Evolutionary conservation across 306 rosid genomes (phyloP), one percentile per base, ranked within the genome.

Genomic region (Prunus padus): DNA sequence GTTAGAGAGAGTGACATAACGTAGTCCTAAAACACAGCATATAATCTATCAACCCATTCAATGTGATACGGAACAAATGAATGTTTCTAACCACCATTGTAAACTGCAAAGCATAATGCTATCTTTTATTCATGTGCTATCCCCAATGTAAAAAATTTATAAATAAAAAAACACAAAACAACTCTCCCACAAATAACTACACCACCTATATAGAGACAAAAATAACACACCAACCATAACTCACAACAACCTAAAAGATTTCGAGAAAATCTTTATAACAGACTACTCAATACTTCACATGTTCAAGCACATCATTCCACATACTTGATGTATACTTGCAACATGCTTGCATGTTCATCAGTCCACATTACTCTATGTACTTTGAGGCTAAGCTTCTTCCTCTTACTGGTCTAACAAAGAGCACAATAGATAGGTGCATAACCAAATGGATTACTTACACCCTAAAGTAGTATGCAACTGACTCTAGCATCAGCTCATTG

Each of bases 11-110:
- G 82, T 68, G 71, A 28, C 50, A 47, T 26, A 12, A 19, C 2
- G 22, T 50, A 62, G 47, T 71, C 81, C 51, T 50, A 73, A 26
- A 33, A 56, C 14, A 69, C 47, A 65, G 23, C 22, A 23, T 49
- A 69, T 46, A 55, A 52, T 71, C 30, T 55, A 23, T 56, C 22
- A 62, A 11, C 50, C 45, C 11, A 49, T 31, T 70, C 73, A 51
- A n/a, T 19, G 28, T 69, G 62, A 55, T 30, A 56, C 16, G 61
- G 30, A 73, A 31, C 26, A 55, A 47, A 65, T 4, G 12, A n/a
- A 22, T 9, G 47, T 56, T 56, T 25, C 74, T 4, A n/a, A 46
- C 42, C 11, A 70, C 30, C 45, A 69, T 2, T 28, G 14, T 12
- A 5, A 49, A 47, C 31, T 4, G 45, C 47, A 51, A 51, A n/a